Conservation (phyloP, 2,329 filamentous ascomycete genomes). For the Venturia nashicola region DNA sequence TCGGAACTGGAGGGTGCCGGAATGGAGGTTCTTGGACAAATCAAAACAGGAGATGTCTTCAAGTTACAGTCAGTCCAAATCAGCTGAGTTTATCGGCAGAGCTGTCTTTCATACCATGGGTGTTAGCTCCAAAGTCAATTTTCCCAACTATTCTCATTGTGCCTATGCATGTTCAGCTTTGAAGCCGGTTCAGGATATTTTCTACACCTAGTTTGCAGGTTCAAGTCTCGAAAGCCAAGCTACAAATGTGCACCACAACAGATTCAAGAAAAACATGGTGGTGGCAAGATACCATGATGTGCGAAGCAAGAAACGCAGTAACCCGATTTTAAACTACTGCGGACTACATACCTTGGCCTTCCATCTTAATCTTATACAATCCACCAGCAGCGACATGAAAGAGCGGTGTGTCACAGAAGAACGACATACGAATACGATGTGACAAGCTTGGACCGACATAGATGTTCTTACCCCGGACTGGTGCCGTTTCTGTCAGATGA, state of each 20-base stretch:
- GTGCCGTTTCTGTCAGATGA: neutral
- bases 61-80: no score
- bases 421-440: neutral
- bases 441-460: neutral
- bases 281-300: neutral
- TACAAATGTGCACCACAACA: neutral
- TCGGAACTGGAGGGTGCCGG: no score
- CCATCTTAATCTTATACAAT: neutral
- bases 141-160: neutral
- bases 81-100: no score
- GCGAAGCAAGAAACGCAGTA: neutral
- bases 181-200: neutral
- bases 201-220: neutral
- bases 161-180: neutral
- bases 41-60: no score
- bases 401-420: neutral
- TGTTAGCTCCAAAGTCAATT: neutral
- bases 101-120: neutral
- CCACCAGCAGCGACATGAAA: neutral
- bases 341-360: neutral
- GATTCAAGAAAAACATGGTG: neutral
- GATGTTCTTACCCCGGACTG: neutral
- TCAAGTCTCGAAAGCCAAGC: neutral
- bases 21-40: no score
- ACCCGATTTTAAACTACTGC: neutral